Percentiles rank a stretch among this genome's conserved stretches.
phyloP scores from a whole-genome alignment of 371 early-diverging fungal species.

The Quaeritorhiza haematococci region DNA sequence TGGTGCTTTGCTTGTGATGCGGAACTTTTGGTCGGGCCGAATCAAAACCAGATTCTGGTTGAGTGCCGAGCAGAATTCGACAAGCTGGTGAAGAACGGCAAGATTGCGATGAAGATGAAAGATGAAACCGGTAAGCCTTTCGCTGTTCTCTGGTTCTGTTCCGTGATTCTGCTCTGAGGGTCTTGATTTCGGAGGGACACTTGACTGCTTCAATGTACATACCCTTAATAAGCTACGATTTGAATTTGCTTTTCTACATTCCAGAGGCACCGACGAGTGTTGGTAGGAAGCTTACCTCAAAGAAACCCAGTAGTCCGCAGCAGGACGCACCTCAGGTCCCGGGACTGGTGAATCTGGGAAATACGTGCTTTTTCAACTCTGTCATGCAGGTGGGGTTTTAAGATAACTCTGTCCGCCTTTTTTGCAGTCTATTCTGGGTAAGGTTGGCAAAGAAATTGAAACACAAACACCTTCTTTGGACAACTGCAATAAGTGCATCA shows the following conservation, averaged over 20 bases:
- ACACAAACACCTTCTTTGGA: conserved; percentile 1
- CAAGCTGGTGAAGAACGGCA: not conserved
- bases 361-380: conserved; percentile 44
- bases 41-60: conserved; percentile 17
- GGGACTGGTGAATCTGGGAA: conserved; percentile 36
- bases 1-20: conserved; percentile 33
- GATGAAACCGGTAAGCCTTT: not conserved
- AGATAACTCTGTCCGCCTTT: not conserved
- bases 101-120: not conserved
- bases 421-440: not conserved
- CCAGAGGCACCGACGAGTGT: not conserved
- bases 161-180: not conserved
- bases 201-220: not conserved
- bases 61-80: conserved; percentile 17
- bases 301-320: not conserved
- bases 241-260: no score
- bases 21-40: conserved; percentile 9
- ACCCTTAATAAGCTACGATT: no score
- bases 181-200: not conserved
- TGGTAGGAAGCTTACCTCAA: not conserved
- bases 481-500: conserved; percentile 25
- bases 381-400: conserved; percentile 28
- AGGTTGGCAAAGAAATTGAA: not conserved
- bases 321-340: conserved; percentile 9
- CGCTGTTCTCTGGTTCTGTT: no score